phyloP scores from a whole-genome alignment of 139 green algal genomes.

The Astrephomene gubernaculifera region DNA sequence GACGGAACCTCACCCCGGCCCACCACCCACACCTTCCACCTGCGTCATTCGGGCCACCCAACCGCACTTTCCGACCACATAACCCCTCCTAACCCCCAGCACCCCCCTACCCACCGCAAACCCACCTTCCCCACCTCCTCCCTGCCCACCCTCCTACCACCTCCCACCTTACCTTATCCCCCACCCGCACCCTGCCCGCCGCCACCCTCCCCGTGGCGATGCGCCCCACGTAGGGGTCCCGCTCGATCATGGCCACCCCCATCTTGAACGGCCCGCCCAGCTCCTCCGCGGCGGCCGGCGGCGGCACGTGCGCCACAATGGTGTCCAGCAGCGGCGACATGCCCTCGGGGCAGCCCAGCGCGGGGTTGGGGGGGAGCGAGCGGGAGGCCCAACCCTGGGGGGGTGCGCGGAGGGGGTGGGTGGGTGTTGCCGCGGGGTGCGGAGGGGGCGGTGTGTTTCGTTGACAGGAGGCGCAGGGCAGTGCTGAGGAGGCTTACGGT shows the following conservation, averaged over 20 bases:
- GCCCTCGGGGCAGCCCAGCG: not conserved
- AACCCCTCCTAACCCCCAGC: too few species aligned
- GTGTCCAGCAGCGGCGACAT: slow-evolving; percentile 88
- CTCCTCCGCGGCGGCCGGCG: slow-evolving; percentile 54
- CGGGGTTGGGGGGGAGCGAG: slow-evolving; percentile 44
- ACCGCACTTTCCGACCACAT: too few species aligned
- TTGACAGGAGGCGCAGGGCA: too few species aligned
- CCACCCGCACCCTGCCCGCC: slow-evolving; percentile 68
- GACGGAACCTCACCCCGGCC: too few species aligned
- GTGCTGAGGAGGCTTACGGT: too few species aligned
- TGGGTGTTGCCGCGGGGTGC: too few species aligned
- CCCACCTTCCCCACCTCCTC: too few species aligned
- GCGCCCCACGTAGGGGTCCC: slow-evolving; percentile 84
- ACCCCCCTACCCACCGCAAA: too few species aligned
- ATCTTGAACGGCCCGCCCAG: slow-evolving; percentile 75
- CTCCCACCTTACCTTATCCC: slow-evolving; percentile 69
- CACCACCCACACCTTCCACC: too few species aligned
- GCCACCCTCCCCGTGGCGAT: slow-evolving; percentile 79
- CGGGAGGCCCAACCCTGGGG: slow-evolving; percentile 72
- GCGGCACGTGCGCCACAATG: slow-evolving; percentile 78
- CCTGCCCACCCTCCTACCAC: not conserved
- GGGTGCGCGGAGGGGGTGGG: not conserved
- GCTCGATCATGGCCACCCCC: slow-evolving; percentile 89
- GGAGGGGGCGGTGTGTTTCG: not conserved
- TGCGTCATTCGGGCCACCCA: too few species aligned